Conservation (phyloP, 805 yeast genomes). For the Hanseniaspora thailandica region DNA sequence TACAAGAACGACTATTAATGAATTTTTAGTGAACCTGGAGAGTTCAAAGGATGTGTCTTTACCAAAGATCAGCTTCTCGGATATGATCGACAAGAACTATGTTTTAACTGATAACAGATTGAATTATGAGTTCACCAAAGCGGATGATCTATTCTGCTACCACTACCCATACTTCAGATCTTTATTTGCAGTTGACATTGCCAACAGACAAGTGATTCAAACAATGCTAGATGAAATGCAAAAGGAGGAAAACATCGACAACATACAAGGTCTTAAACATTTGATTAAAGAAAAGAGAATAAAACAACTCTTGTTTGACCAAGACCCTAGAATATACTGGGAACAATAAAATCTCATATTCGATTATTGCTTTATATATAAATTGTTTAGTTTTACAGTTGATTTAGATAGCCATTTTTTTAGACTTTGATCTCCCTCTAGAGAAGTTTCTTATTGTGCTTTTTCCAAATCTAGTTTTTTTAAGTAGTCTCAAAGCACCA, state of each 20-base stretch:
- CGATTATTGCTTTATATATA: not conserved
- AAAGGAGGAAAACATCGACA: not conserved
- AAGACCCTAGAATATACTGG: slow-evolving; percentile 13
- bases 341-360: not conserved
- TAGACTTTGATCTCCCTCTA: slow-evolving; percentile 34
- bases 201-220: not conserved
- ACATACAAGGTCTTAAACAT: not conserved
- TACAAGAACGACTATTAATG: slow-evolving; percentile 7
- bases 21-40: slow-evolving; percentile 2
- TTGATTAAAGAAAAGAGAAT: slow-evolving; percentile 6
- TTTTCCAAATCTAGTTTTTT: slow-evolving; percentile 43
- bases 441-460: slow-evolving; percentile 58
- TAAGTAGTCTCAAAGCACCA: slow-evolving; percentile 81
- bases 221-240: not conserved
- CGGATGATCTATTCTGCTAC: slow-evolving; percentile 5
- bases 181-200: slow-evolving; percentile 1
- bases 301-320: slow-evolving; percentile 2
- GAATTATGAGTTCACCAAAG: slow-evolving; percentile 1
- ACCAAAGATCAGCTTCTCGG: not conserved
- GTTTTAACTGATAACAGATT: not conserved
- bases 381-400: not conserved
- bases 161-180: slow-evolving; percentile 10
- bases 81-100: slow-evolving; percentile 2
- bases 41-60: not conserved
- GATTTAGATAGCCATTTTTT: slow-evolving; percentile 28